Evolutionary conservation across 805 yeast genomes (phyloP), one percentile per base, ranked within the genome.

Genomic region (Sugiyamaella floridensis): DNA sequence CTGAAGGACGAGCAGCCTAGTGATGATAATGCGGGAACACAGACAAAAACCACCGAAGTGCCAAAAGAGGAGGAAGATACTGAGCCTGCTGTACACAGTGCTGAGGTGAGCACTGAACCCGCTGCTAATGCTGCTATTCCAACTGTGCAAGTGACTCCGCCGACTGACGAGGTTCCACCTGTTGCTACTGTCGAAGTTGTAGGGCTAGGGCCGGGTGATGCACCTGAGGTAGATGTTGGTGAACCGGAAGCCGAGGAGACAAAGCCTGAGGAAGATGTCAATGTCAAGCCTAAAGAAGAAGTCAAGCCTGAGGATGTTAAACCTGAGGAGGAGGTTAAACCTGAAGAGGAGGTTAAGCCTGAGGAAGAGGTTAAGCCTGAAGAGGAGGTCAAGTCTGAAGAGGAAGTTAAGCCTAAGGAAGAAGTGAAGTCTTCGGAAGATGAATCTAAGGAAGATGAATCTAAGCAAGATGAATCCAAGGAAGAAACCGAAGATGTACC

Each of bases 401-500:
- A 14, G 7, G 26, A 37, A 16, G 5, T 20, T 3, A 34, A 52
- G 29, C 45, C 50, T 4, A 43, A 32, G 4, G 47, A 51, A 32
- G 55, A n/a, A 19, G 47, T 20, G 11, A 51, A 53, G 22, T 16
- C 44, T 15, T 6, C 3, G 8, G n/a, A 45, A 2, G 51, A 40
- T 19, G 51, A 47, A 20, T 32, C 43, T 14, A 14, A 28, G 9
- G 22, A 42, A 12, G 50, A 47, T 7, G 47, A 3, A 16, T n/a
- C n/a, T n/a, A 18, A 40, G 12, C 34, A 37, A 14, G 54, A 18
- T 2, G 53, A 43, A 42, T 11, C 26, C 12, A 48, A 19, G 26
- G 49, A 51, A 18, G 29, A 52, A 12, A 40, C 43, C 26, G 28
- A 51, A 32, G 45, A 44, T 16, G 52, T 47, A 43, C 28, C 55